Evolutionary conservation across 2,329 filamentous ascomycete genomes (phyloP).

Genomic region (Sphaerulina musiva): DNA sequence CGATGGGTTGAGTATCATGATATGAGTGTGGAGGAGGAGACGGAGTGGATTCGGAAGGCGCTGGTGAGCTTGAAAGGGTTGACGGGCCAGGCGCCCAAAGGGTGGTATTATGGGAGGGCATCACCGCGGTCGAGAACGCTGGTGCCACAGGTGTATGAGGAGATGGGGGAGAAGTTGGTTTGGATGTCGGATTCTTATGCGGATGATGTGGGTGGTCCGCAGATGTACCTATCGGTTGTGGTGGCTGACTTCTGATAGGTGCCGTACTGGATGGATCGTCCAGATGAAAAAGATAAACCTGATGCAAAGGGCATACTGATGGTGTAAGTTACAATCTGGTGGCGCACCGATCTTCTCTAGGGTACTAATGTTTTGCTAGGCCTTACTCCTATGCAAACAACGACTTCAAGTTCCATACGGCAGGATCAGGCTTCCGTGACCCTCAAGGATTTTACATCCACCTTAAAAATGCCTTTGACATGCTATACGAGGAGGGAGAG

Average conservation of each 20-base stretch:
- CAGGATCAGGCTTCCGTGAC: conserved; percentile 42
- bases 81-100: conserved; percentile 43
- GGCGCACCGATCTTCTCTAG: background rate
- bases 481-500: conserved; percentile 48
- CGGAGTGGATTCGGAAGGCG: conserved; percentile 42
- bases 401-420: conserved; percentile 44
- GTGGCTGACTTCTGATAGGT: conserved; percentile 33
- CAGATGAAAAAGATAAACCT: conserved; percentile 36
- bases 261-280: conserved; percentile 51
- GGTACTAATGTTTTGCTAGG: background rate
- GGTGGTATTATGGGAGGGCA: conserved; percentile 48
- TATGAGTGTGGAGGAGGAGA: conserved; percentile 43
- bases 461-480: conserved; percentile 50
- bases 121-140: conserved; percentile 44
- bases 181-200: conserved; percentile 50
- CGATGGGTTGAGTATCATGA: conserved; percentile 49
- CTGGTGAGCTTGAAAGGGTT: conserved; percentile 39
- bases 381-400: conserved; percentile 46
- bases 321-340: conserved; percentile 28
- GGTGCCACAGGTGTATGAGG: conserved; percentile 47
- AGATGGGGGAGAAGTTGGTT: conserved; percentile 47
- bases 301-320: conserved; percentile 47
- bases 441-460: conserved; percentile 43
- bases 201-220: conserved; percentile 38
- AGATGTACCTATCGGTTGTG: conserved; percentile 29